These are phyloP conservation scores for Phylloboletellus chloephorus DNA, from an alignment of 1,284 basidiomycete species.

Conservation along the genomic window DNA sequence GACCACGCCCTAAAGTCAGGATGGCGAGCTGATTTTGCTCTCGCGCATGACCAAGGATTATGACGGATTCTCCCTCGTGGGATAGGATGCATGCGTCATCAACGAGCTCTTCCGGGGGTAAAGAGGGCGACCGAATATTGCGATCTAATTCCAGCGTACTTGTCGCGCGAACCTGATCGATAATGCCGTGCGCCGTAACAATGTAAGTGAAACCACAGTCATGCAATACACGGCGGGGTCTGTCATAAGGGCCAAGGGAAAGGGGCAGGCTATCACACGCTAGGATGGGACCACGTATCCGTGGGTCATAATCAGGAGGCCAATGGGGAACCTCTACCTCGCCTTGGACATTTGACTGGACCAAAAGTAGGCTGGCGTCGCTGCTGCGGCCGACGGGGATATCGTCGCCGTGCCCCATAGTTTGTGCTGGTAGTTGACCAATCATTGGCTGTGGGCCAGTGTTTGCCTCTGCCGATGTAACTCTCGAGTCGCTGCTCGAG, in stretches of 20 bases:
- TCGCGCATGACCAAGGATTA: conserved; percentile 38
- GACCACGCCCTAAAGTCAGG: conserved; percentile 15
- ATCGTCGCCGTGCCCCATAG: not conserved
- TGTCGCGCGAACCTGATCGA: conserved; percentile 30
- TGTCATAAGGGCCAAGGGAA: conserved; percentile 34
- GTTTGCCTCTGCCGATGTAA: not conserved
- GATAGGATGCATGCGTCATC: conserved; percentile 42
- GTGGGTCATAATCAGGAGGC: conserved; percentile 5
- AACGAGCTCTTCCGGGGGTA: conserved; percentile 27
- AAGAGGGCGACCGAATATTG: conserved; percentile 18
- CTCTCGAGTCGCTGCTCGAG: not conserved
- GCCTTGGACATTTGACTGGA: not conserved
- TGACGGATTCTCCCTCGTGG: conserved; percentile 21
- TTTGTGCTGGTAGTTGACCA: conserved; percentile 1
- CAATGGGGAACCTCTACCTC: not conserved
- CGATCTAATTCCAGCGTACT: conserved; percentile 12
- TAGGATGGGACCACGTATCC: conserved; percentile 6
- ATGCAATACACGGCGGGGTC: conserved; percentile 37
- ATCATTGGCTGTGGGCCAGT: not conserved
- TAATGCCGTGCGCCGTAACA: conserved; percentile 37
- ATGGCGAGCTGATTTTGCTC: conserved; percentile 34
- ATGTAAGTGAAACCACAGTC: conserved; percentile 13
- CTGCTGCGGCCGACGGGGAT: not conserved
- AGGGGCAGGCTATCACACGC: conserved; percentile 18
- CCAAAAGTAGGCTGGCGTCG: not conserved